Percentiles rank a stretch among this genome's conserved stretches.
These are phyloP conservation scores for Pseudogymnoascus sp. DNA, from an alignment of 2,329 filamentous ascomycete species.

Conservation along the genomic window DNA sequence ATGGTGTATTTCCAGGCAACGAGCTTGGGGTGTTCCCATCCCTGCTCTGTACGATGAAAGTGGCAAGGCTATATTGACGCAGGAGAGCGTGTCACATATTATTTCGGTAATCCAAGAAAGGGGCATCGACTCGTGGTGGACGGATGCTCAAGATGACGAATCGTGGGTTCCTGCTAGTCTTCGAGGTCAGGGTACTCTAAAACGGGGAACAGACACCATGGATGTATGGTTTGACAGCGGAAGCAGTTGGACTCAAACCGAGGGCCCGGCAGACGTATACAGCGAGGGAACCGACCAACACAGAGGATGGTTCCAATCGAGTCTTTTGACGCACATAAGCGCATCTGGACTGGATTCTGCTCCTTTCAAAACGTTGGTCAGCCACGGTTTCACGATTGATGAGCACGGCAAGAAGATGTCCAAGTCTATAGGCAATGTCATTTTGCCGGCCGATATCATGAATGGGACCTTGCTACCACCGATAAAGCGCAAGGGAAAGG, in stretches of 20 bases:
- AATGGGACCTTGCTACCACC: conserved; percentile 69
- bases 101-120: conserved; percentile 67
- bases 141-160: conserved; percentile 64
- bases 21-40: conserved; percentile 94
- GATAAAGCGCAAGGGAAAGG: conserved; percentile 49
- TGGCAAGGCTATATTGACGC: conserved; percentile 69
- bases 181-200: conserved; percentile 45
- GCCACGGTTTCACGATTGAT: conserved; percentile 91
- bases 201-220: conserved; percentile 89
- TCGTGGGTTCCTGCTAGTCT: conserved; percentile 68
- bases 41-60: conserved; percentile 73
- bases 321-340: conserved; percentile 69
- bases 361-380: conserved; percentile 84
- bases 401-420: conserved; percentile 95
- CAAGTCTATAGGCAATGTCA: conserved; percentile 86
- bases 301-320: conserved; percentile 97
- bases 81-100: conserved; percentile 74
- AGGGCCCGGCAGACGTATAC: conserved; percentile 68
- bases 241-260: conserved; percentile 70
- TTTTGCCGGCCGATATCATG: conserved; percentile 76
- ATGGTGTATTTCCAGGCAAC: conserved; percentile 96
- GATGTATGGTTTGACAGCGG: conserved; percentile 99
- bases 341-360: conserved; percentile 37
- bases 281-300: conserved; percentile 94
- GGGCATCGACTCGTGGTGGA: conserved; percentile 92